Evolutionary conservation across 2,329 filamentous ascomycete species (phyloP).

Genomic region (Zalaria sp.): DNA sequence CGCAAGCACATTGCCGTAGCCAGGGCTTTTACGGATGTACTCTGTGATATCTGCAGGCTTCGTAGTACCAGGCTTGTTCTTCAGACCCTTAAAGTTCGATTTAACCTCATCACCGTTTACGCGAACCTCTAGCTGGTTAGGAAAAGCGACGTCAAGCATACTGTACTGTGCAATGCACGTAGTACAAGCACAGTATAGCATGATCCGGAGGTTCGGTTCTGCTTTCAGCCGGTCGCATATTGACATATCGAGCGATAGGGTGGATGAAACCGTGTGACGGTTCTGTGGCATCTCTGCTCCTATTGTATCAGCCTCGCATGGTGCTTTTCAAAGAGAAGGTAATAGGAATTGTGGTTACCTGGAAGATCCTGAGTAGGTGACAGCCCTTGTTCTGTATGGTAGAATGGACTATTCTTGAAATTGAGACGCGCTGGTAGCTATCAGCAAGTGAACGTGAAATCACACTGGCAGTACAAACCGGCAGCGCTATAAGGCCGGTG

Average conservation of each 20-base stretch:
- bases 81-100: constrained; percentile 84
- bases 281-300: constrained; percentile 44
- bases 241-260: constrained; percentile 42
- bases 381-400: constrained; percentile 52
- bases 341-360: constrained; percentile 36
- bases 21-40: constrained; percentile 52
- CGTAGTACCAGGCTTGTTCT: constrained; percentile 92
- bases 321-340: constrained; percentile 8
- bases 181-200: constrained; percentile 64
- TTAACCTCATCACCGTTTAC: constrained; percentile 80
- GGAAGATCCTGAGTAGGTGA: constrained; percentile 55
- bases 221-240: constrained; percentile 40
- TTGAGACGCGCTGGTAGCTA: constrained; percentile 26
- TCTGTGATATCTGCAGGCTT: constrained; percentile 83
- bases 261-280: constrained; percentile 42
- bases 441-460: neutral
- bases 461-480: neutral
- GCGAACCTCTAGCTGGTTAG: constrained; percentile 82
- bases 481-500: neutral
- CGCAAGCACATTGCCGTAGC: constrained; percentile 62
- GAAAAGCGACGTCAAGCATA: constrained; percentile 63
- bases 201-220: constrained; percentile 53
- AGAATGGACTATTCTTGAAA: constrained; percentile 78
- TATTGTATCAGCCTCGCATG: constrained; percentile 17
- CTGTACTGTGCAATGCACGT: constrained; percentile 40